phyloP scores from a whole-genome alignment of 2,329 filamentous ascomycete species.

The Hysterium pulicare region DNA sequence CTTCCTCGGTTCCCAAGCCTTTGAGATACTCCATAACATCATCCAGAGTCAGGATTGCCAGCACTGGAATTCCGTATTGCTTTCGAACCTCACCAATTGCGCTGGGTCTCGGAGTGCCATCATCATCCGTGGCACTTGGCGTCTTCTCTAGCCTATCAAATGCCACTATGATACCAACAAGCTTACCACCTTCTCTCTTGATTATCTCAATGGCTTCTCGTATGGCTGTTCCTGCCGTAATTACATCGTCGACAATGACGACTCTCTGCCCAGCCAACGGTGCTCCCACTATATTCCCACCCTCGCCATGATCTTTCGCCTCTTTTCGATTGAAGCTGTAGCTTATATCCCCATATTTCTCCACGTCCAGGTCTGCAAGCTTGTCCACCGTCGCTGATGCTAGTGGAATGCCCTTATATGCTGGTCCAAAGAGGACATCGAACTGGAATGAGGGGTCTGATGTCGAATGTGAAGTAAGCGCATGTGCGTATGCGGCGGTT shows the following conservation, averaged over 20 bases:
- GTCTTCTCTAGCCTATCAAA: slow-evolving; percentile 85
- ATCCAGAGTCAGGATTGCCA: slow-evolving; percentile 77
- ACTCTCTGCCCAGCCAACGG: slow-evolving; percentile 80
- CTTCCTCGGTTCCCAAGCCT: slow-evolving; percentile 43
- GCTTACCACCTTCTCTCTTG: slow-evolving; percentile 73
- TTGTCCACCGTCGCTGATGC: slow-evolving; percentile 73
- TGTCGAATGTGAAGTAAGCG: slow-evolving; percentile 47
- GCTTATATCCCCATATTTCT: slow-evolving; percentile 65
- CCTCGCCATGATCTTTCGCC: slow-evolving; percentile 92
- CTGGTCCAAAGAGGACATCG: slow-evolving; percentile 88
- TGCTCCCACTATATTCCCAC: slow-evolving; percentile 87
- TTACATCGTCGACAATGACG: slow-evolving; percentile 93
- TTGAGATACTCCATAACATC: slow-evolving; percentile 61
- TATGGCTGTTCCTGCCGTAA: slow-evolving; percentile 92
- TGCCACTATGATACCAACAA: slow-evolving; percentile 85
- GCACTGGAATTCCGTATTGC: slow-evolving; percentile 78
- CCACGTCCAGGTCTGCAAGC: slow-evolving; percentile 65
- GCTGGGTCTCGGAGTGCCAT: slow-evolving; percentile 67
- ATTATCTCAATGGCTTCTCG: slow-evolving; percentile 90
- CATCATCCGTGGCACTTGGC: slow-evolving; percentile 57
- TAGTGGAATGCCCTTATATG: slow-evolving; percentile 97
- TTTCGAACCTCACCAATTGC: slow-evolving; percentile 82
- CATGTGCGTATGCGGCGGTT: slow-evolving; percentile 73
- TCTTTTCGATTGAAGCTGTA: slow-evolving; percentile 97
- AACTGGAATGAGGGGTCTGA: slow-evolving; percentile 53